These are phyloP conservation scores for Plasmodium vinckei DNA, from an alignment of 169 alveolate species.

Conservation along the genomic window DNA sequence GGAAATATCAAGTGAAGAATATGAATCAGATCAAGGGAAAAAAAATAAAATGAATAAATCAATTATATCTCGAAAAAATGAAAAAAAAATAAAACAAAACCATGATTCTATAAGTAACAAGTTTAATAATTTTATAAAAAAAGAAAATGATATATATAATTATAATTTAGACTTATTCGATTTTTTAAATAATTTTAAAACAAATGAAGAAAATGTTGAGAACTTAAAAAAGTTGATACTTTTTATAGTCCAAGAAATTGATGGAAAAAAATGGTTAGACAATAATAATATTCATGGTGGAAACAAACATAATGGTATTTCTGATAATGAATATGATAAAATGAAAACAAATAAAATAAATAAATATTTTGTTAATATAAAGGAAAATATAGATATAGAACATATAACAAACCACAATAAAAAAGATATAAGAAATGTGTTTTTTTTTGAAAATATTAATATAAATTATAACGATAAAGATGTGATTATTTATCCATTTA, in stretches of 20 bases:
- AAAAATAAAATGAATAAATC: neutral
- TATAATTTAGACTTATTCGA: slow-evolving; percentile 18
- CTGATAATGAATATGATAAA: neutral
- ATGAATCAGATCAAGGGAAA: neutral
- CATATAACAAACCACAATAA: slow-evolving; percentile 27
- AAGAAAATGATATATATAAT: neutral
- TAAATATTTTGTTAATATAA: neutral
- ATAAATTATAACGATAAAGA: slow-evolving; percentile 40
- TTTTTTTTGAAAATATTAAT: slow-evolving; percentile 52
- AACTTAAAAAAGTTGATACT: neutral
- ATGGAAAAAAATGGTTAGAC: neutral
- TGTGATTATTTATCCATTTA: slow-evolving; percentile 32
- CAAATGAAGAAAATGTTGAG: neutral
- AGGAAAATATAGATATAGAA: slow-evolving; percentile 28
- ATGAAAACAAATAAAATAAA: neutral
- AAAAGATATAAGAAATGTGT: slow-evolving; percentile 38
- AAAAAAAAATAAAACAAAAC: slow-evolving; percentile 7
- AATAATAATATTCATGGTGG: neutral
- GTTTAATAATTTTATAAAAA: neutral
- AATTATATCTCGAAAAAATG: neutral
- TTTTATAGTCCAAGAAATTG: slow-evolving; percentile 1
- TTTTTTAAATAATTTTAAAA: neutral
- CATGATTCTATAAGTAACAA: slow-evolving; percentile 3
- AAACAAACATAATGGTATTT: neutral
- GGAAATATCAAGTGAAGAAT: neutral